Percentiles rank a stretch among this genome's conserved stretches.
phyloP scores from a whole-genome alignment of 129 eudicot species.

The Flaveria linearis region DNA sequence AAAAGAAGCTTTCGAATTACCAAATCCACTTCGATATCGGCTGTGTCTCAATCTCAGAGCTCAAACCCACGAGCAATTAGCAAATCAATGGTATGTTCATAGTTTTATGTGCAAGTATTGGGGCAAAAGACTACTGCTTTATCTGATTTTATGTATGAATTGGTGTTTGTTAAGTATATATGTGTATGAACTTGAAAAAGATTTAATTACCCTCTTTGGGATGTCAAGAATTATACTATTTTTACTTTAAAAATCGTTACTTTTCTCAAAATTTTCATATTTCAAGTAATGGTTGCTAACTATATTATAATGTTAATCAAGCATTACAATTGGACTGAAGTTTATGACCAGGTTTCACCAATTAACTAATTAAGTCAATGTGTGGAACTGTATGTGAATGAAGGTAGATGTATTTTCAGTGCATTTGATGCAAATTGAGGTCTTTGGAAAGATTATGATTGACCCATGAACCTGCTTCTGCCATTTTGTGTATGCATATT shows the following conservation, averaged over 20 bases:
- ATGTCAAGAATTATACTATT: neutral
- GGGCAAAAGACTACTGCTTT: neutral
- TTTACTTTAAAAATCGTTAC: neutral
- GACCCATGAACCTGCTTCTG: neutral
- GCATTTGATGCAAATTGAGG: neutral
- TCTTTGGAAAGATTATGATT: neutral
- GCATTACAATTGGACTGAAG: neutral
- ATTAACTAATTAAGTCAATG: neutral
- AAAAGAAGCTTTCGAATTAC: conserved; percentile 3
- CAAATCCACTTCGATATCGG: conserved; percentile 37
- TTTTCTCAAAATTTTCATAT: neutral
- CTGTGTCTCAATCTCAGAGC: conserved; percentile 34
- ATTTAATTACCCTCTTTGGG: neutral
- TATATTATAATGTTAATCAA: neutral
- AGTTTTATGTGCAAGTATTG: no score
- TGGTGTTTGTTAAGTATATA: neutral
- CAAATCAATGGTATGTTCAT: conserved; percentile 32
- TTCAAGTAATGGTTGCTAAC: neutral
- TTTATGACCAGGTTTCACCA: neutral
- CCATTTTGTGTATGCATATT: neutral
- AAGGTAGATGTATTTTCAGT: no score
- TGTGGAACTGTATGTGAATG: neutral
- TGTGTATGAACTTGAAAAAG: neutral
- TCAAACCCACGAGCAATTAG: conserved; percentile 25
- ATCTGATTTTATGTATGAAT: neutral